phyloP scores from a whole-genome alignment of 306 rosid genomes.

The Dalbergia cultrata region DNA sequence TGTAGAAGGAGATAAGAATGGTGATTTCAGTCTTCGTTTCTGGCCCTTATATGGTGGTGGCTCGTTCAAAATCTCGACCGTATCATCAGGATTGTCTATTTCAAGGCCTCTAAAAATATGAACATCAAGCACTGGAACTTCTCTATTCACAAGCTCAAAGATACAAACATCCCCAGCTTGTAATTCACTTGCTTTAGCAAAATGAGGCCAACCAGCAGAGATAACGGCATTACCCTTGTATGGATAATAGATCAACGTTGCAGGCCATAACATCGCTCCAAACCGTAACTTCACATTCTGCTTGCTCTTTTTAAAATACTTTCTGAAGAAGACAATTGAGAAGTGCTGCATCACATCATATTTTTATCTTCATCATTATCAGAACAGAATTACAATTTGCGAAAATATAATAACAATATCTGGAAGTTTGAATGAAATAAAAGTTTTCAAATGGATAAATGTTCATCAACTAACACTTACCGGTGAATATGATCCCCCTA shows the following conservation, averaged over 20 bases:
- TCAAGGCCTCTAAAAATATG: not conserved
- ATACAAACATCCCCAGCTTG: slow-evolving; percentile 3
- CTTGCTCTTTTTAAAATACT: not conserved
- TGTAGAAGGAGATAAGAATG: not conserved
- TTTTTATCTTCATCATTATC: no score
- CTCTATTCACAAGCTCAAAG: slow-evolving; percentile 20
- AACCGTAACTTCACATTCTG: not conserved
- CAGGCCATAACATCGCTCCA: not conserved
- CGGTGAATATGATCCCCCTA: not conserved
- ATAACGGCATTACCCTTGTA: not conserved
- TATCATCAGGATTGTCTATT: not conserved
- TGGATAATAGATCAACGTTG: not conserved
- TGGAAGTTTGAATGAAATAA: not conserved
- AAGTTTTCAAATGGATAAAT: not conserved
- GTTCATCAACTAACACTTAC: not conserved
- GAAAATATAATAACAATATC: no score
- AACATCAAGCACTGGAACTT: slow-evolving; percentile 1
- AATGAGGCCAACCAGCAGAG: slow-evolving; percentile 18
- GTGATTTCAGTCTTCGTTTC: not conserved
- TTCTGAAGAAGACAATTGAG: not conserved
- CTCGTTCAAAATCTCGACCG: not conserved
- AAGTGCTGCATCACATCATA: not conserved
- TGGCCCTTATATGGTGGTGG: not conserved
- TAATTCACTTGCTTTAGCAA: not conserved
- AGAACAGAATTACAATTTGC: not conserved